phyloP scores from a whole-genome alignment of 2,329 filamentous ascomycete genomes.

The Arthrobotrys conoides region DNA sequence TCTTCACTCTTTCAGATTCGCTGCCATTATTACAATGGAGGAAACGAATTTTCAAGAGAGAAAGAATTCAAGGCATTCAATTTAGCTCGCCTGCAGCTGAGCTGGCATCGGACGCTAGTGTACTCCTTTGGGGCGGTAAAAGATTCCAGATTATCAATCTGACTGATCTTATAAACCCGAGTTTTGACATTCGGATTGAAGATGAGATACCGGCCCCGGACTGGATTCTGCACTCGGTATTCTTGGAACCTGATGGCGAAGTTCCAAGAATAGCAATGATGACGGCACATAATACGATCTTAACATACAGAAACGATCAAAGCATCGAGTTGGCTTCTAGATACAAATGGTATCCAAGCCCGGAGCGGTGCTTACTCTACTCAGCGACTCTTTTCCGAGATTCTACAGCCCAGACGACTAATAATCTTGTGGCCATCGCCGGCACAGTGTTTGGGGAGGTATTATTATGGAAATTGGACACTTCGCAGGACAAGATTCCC shows the following conservation, averaged over 20 bases:
- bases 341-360: conserved; percentile 64
- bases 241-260: conserved; percentile 67
- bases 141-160: conserved; percentile 70
- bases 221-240: conserved; percentile 81
- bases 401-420: neutral
- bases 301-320: conserved; percentile 67
- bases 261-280: conserved; percentile 73
- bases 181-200: conserved; percentile 63
- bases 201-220: conserved; percentile 73
- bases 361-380: conserved; percentile 84
- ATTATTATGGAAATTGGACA: conserved; percentile 77
- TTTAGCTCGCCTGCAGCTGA: conserved; percentile 48
- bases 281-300: conserved; percentile 90
- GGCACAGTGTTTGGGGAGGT: conserved; percentile 97
- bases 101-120: conserved; percentile 60
- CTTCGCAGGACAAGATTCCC: neutral
- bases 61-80: conserved; percentile 81
- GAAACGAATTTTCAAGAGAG: conserved; percentile 74
- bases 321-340: conserved; percentile 64
- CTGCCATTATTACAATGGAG: conserved; percentile 57
- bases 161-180: conserved; percentile 44
- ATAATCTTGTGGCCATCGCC: conserved; percentile 69
- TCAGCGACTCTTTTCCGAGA: conserved; percentile 77
- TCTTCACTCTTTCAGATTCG: conserved; percentile 70
- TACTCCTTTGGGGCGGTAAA: conserved; percentile 80